Evolutionary conservation across 768 basidiomycete genomes (phyloP), one percentile per base, ranked within the genome.

Genomic region (Mycena venus): DNA sequence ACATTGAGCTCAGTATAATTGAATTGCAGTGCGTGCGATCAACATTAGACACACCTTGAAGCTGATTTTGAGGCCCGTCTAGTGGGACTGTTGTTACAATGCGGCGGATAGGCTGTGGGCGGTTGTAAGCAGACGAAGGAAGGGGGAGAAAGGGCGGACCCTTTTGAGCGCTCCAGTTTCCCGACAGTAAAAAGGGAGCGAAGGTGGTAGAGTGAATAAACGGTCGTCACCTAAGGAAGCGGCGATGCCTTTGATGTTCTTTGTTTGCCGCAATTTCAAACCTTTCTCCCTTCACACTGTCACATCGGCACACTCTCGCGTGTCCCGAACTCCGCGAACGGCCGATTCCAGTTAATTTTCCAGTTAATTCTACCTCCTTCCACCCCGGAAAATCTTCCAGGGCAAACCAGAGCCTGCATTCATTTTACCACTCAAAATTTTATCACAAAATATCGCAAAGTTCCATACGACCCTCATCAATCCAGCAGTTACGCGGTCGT

Each of bases 31-130:
- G 55, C 74, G 78, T 77, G 55, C 74, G 60, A 77, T 75, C 79
- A 76, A 79, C 79, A 81, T 58, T 80, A n/a, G 70, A 84, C 86
- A 65, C 85, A 92, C 93, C 91, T 77, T 90, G 87, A 87, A 92
- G 90, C 89, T 88, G 89, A 90, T 88, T 92, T 91, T 90, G 87
- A 89, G n/a, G 91, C 90, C 91, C 88, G 72, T 93, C 91, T 92
- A 91, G 88, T 89, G 88, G 90, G 89, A 91, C 86, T 94, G 93
- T 88, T 95, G 92, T 81, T 95, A 95, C 94, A 95, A 90, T 88
- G 86, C 84, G 89, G 90, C 88, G 86, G 83, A 80, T 85, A 86
- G 89, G 82, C 82, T 79, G 66, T 70, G 72, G 72, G 72, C 64
- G 58, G 51, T 67, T 70, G 79, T 66, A 66, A 77, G 72, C 69